Percentiles rank a stretch among this genome's conserved stretches.
Conservation (phyloP, 1,284 basidiomycete species). For the Meira miltonrushii region DNA sequence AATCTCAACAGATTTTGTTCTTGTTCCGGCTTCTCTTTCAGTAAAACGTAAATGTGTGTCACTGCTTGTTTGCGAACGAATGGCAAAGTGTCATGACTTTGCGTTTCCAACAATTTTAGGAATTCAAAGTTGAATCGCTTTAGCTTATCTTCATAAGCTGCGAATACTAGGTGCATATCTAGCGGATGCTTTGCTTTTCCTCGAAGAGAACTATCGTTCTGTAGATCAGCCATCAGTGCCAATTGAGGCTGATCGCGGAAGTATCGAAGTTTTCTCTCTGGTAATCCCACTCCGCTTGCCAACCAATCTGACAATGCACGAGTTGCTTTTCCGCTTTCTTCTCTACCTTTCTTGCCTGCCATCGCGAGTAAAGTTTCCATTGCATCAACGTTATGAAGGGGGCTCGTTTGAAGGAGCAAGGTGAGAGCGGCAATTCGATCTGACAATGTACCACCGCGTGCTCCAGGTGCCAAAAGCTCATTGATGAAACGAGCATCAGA, state of each 20-base stretch:
- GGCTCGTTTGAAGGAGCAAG: conserved; percentile 81
- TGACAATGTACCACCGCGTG: conserved; percentile 64
- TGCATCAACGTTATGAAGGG: conserved; percentile 69
- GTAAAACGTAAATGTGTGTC: conserved; percentile 64
- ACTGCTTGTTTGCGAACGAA: conserved; percentile 82
- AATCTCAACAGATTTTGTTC: conserved; percentile 90
- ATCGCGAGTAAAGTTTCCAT: conserved; percentile 64
- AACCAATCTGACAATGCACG: conserved; percentile 95
- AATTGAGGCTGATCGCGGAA: conserved; percentile 78
- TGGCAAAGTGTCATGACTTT: conserved; percentile 78
- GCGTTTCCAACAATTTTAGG: conserved; percentile 80
- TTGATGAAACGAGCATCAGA: conserved; percentile 49
- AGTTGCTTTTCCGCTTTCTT: conserved; percentile 82
- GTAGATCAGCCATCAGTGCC: conserved; percentile 20
- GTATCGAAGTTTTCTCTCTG: conserved; percentile 64
- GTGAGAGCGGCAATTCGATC: conserved; percentile 90
- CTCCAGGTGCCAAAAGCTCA: conserved; percentile 30
- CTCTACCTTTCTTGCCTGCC: conserved; percentile 82
- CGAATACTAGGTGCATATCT: conserved; percentile 69
- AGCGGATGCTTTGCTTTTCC: conserved; percentile 22
- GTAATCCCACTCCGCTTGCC: conserved; percentile 66
- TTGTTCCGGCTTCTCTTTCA: conserved; percentile 88
- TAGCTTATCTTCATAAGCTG: conserved; percentile 93
- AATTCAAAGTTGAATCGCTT: conserved; percentile 95
- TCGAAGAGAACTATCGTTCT: background rate